Evolutionary conservation across 441 rosid genomes (phyloP).

Genomic region (Mallotus repandus): DNA sequence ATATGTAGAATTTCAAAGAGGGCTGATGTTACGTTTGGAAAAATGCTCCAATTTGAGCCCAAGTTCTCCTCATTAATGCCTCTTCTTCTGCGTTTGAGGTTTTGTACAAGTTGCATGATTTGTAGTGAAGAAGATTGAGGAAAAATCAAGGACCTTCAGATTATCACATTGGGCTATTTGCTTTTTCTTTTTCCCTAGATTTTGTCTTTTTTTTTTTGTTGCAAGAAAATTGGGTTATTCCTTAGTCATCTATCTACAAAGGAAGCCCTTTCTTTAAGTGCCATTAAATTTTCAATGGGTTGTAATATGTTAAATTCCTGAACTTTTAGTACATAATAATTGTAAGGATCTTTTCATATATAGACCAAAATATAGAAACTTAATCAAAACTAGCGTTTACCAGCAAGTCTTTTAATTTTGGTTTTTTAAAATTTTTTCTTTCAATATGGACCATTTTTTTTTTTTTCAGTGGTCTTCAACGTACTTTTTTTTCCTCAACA

Average conservation of each 20-base stretch:
- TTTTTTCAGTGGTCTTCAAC: too few species aligned
- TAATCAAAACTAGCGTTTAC: too few species aligned
- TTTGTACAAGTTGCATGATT: not conserved
- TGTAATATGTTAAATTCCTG: slow-evolving; percentile 5
- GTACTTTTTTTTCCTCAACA: too few species aligned
- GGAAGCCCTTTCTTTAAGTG: not conserved
- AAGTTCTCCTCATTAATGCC: not conserved
- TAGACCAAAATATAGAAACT: too few species aligned
- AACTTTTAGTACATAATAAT: not conserved
- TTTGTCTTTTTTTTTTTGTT: not conserved
- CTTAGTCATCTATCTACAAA: not conserved
- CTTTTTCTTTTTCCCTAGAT: not conserved
- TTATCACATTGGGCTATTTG: not conserved
- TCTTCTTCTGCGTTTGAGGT: not conserved
- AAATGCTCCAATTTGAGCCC: slow-evolving; percentile 12
- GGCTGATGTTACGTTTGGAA: slow-evolving; percentile 40
- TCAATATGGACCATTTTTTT: too few species aligned
- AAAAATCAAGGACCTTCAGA: not conserved
- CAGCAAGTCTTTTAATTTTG: too few species aligned
- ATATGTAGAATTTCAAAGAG: slow-evolving; percentile 49
- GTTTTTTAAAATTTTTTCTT: too few species aligned
- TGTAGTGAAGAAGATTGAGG: not conserved
- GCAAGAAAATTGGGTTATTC: not conserved
- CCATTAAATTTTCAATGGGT: slow-evolving; percentile 9
- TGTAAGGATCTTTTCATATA: not conserved